phyloP scores from a whole-genome alignment of 257 asterid genomes.

The Echites panduratus region DNA sequence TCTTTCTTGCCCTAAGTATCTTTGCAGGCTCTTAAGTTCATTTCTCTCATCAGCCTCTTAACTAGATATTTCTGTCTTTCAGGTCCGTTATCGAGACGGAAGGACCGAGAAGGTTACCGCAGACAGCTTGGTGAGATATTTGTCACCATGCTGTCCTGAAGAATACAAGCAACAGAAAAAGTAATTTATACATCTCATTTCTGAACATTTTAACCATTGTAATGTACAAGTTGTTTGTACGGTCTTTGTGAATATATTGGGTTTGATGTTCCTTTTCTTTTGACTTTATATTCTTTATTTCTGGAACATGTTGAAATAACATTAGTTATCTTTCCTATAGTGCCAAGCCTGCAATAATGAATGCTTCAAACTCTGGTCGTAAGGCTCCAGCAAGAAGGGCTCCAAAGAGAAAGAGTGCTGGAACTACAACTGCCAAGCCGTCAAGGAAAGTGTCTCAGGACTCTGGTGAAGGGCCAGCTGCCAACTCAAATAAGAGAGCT shows the following conservation, averaged over 20 bases:
- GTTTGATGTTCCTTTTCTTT: neutral
- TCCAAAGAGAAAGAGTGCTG: neutral
- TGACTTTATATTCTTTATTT: neutral
- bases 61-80: neutral
- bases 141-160: neutral
- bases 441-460: too few relatives aligned
- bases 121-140: too few relatives aligned
- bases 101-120: neutral
- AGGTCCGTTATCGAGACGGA: slow-evolving; percentile 4
- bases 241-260: neutral
- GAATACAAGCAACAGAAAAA: neutral
- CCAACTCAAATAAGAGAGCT: too few relatives aligned
- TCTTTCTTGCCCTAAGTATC: too few relatives aligned
- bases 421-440: neutral
- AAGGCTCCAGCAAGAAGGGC: neutral
- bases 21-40: too few relatives aligned
- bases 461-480: neutral
- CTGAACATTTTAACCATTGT: neutral
- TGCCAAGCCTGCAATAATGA: neutral
- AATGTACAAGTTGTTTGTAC: neutral
- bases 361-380: neutral
- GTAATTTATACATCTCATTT: neutral
- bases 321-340: neutral
- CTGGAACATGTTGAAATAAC: neutral
- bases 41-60: neutral